Evolutionary conservation across 129 eudicot genomes (phyloP), one percentile per base, ranked within the genome.

Genomic region (Flaveria bidentis): DNA sequence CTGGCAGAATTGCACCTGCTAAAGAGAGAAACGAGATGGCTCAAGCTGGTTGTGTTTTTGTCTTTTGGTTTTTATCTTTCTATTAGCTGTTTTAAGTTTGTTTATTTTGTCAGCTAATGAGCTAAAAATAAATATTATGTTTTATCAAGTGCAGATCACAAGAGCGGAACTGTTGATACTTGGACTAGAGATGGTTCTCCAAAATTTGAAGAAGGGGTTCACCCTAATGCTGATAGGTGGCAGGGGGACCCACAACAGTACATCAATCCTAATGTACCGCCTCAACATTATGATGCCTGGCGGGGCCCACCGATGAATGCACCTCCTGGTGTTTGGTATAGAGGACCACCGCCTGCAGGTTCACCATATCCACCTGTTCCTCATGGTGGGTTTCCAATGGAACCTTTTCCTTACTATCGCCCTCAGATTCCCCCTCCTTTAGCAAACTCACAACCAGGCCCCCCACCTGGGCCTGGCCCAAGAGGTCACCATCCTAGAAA

Each of bases 241-340:
- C 93, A 91, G 22, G 93, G 87, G 65, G 97, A 89, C 7, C 86
- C 88, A 69, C 93, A 83, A 33, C 90, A 83, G 9, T 91, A 87
- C 77, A 52, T 71, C 55, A 90, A 87, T 86, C 70, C 93, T 28
- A 94, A 91, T 76, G 68, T 80, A 15, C 89, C 88, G 13, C 91
- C 96, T 75, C 99, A 84, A 77, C 99, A 84, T 74, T 95, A 81
- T 83, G 99, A 95, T 72, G 82, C 90, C 46, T 95, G 99, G 99
- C 89, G 85, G 28, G 99, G 96, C 61, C 99, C 96, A 64, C 90
- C 92, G 36, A 80, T 95, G 78, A 94, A 94, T 77, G 84, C 83
- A 68, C 97, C 96, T 50, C 76, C 86, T 69, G 94, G 89, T 75
- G 90, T 84, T 73, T 93, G 97, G 98, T 91, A 86, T 55, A 76